phyloP scores from a whole-genome alignment of 257 asterid species.

The Eustoma russellianum region DNA sequence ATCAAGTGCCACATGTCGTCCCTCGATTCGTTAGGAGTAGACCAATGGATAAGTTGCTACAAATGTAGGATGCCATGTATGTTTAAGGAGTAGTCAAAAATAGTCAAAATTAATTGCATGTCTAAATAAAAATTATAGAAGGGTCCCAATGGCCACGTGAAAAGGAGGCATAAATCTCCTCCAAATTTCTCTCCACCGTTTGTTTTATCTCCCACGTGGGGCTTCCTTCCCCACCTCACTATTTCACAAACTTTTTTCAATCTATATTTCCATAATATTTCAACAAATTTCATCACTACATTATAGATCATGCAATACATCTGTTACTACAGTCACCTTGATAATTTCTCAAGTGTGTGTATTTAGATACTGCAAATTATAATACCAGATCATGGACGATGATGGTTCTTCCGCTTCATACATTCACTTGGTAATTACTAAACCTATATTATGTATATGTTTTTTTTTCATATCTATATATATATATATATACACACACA shows the following conservation, averaged over 20 bases:
- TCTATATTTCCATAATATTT: neutral
- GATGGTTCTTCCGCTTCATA: conserved; percentile 31
- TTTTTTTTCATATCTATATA: too few relatives aligned
- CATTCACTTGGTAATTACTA: conserved; percentile 30
- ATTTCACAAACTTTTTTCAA: too few relatives aligned
- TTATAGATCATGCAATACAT: too few relatives aligned
- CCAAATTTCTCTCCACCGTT: conserved; percentile 47
- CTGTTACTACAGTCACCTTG: too few relatives aligned
- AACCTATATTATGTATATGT: too few relatives aligned
- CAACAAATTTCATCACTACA: neutral
- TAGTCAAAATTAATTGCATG: neutral
- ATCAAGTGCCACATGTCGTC: conserved; percentile 5
- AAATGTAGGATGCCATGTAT: neutral
- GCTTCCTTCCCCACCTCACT: conserved; percentile 18
- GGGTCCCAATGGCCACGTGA: conserved; percentile 37
- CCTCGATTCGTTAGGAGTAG: conserved; percentile 5
- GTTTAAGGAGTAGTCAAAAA: too few relatives aligned
- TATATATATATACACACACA: too few relatives aligned
- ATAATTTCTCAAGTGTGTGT: conserved; percentile 3
- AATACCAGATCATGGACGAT: too few relatives aligned
- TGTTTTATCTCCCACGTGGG: conserved; percentile 43
- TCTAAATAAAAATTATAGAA: conserved; percentile 5
- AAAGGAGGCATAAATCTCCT: conserved; percentile 25
- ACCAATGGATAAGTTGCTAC: conserved; percentile 17
- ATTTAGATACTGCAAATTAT: too few relatives aligned